Evolutionary conservation across 108 stramenopile genomes (phyloP).

Genomic region (Cyclostephanos invisitatus): DNA sequence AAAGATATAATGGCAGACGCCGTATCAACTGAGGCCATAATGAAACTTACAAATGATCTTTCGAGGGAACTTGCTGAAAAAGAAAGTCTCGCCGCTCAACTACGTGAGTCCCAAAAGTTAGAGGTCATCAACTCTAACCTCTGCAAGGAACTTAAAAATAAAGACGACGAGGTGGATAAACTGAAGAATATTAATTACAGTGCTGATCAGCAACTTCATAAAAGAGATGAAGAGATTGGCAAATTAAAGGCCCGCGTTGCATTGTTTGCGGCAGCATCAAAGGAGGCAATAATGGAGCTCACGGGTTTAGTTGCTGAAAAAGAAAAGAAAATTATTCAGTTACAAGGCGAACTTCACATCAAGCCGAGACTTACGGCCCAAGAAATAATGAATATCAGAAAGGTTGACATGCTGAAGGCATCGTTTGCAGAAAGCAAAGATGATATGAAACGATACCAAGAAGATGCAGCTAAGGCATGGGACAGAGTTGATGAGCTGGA

Average conservation of each 20-base stretch:
- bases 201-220: slow-evolving; percentile 13
- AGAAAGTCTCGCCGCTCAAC: neutral
- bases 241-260: neutral
- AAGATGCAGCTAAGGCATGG: slow-evolving; percentile 20
- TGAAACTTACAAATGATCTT: slow-evolving; percentile 2
- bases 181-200: slow-evolving; percentile 28
- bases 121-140: too few relatives aligned
- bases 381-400: slow-evolving; percentile 11
- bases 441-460: slow-evolving; percentile 16
- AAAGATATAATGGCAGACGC: neutral
- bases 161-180: too few relatives aligned
- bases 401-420: slow-evolving; percentile 13
- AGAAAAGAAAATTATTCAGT: neutral
- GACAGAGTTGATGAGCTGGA: slow-evolving; percentile 18
- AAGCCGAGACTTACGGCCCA: slow-evolving; percentile 2
- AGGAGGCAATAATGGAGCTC: slow-evolving; percentile 11
- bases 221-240: slow-evolving; percentile 18
- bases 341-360: slow-evolving; percentile 16
- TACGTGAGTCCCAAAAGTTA: neutral
- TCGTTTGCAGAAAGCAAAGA: slow-evolving; percentile 20
- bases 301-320: slow-evolving; percentile 5
- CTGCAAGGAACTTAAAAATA: too few relatives aligned
- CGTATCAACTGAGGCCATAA: slow-evolving; percentile 1
- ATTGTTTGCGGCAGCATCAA: slow-evolving; percentile 5
- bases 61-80: slow-evolving; percentile 4